phyloP scores from a whole-genome alignment of 129 eudicot species.

The Helichrysum umbraculigerum region DNA sequence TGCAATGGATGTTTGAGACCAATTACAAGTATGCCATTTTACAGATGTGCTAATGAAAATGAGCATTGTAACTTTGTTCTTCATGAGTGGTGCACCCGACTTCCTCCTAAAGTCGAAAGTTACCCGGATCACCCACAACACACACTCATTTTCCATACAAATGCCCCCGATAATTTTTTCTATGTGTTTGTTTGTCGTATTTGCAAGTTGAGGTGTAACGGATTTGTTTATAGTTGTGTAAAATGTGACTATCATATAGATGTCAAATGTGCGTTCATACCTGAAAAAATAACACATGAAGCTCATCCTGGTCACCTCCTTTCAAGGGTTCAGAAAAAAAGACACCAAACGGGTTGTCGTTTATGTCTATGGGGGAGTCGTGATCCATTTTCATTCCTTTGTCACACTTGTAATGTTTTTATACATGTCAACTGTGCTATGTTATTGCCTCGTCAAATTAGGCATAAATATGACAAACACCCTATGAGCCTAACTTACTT shows the following conservation, averaged over 20 bases:
- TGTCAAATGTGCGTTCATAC: constrained; percentile 1
- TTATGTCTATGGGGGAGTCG: rapidly evolving
- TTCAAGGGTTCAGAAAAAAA: neutral
- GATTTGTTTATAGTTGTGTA: constrained; percentile 5
- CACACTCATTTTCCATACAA: neutral
- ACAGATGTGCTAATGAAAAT: neutral
- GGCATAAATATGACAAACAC: constrained; percentile 6
- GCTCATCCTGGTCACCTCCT: constrained; percentile 5
- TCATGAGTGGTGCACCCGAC: constrained; percentile 16
- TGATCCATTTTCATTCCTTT: neutral
- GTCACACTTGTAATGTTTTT: neutral
- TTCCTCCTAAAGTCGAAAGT: neutral
- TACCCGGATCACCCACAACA: constrained; percentile 10
- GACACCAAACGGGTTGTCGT: neutral
- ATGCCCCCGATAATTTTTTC: neutral
- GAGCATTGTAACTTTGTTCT: neutral
- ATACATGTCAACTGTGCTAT: neutral
- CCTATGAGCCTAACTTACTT: constrained; percentile 8
- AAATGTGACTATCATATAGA: neutral
- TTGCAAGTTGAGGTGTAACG: neutral
- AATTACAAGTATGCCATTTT: constrained; percentile 16
- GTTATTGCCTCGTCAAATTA: neutral
- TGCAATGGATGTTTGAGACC: constrained; percentile 10
- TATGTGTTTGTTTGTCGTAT: neutral
- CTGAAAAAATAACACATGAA: constrained; percentile 1